Evolutionary conservation across 495 filamentous ascomycete species (phyloP).

Genomic region (Pyronema domesticum): DNA sequence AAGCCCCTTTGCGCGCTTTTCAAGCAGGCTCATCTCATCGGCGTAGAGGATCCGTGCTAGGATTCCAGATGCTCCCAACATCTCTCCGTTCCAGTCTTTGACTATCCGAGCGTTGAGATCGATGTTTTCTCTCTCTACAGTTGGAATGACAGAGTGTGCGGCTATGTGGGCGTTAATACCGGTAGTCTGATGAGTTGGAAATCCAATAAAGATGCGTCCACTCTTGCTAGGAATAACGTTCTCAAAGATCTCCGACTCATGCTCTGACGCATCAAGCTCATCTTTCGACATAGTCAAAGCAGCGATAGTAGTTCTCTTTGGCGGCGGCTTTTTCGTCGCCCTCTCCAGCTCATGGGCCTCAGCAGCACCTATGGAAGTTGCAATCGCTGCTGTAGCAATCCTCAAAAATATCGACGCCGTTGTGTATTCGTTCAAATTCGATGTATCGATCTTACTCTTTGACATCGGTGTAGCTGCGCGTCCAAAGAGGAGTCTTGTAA

Average conservation of each 20-base stretch:
- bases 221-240: conserved; percentile 79
- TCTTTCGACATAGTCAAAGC: conserved; percentile 84
- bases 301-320: conserved; percentile 64
- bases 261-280: conserved; percentile 48
- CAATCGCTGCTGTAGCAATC: conserved; percentile 66
- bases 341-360: conserved; percentile 81
- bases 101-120: conserved; percentile 92
- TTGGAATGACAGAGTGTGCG: conserved; percentile 93
- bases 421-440: conserved; percentile 17
- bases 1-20: conserved; percentile 34
- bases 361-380: conserved; percentile 43
- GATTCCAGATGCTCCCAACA: conserved; percentile 80
- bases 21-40: conserved; percentile 65
- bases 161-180: conserved; percentile 90
- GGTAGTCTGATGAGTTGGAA: conserved; percentile 92
- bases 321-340: conserved; percentile 91
- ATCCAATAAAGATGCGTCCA: conserved; percentile 89
- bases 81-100: conserved; percentile 87
- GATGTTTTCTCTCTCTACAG: conserved; percentile 93
- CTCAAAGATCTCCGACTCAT: conserved; percentile 61
- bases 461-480: conserved; percentile 4
- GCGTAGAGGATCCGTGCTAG: conserved; percentile 73
- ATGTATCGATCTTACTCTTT: conserved; percentile 3
- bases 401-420: conserved; percentile 71
- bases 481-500: conserved; percentile 13